Evolutionary conservation across 2,329 filamentous ascomycete genomes (phyloP).

Genomic region (Hypoxylon sp.): DNA sequence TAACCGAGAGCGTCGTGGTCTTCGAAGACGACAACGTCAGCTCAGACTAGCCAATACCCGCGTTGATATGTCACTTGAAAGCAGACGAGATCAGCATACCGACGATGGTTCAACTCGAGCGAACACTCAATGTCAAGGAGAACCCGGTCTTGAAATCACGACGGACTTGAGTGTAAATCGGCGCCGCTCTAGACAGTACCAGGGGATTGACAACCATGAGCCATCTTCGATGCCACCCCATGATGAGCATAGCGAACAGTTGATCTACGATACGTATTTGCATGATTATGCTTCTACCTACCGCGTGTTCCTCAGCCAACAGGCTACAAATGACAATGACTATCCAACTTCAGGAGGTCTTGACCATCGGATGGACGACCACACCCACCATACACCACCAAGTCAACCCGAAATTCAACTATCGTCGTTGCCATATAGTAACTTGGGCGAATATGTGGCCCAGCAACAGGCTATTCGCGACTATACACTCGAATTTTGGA

Average conservation of each 20-base stretch:
- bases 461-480: slow-evolving; percentile 11
- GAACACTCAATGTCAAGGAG: neutral
- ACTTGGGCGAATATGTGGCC: slow-evolving; percentile 11
- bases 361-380: neutral
- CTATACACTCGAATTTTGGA: slow-evolving; percentile 23
- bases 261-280: neutral
- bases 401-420: neutral
- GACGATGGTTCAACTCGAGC: neutral
- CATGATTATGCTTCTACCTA: neutral
- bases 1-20: slow-evolving; percentile 1
- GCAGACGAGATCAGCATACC: slow-evolving; percentile 2
- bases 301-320: neutral
- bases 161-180: neutral
- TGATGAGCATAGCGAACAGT: slow-evolving; percentile 1
- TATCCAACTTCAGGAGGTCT: too few relatives aligned
- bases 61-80: neutral
- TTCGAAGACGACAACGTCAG: slow-evolving; percentile 7
- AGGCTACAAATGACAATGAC: neutral
- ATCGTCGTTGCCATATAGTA: neutral
- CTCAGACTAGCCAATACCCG: neutral
- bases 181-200: neutral
- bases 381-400: neutral
- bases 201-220: neutral
- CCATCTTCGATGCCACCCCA: neutral
- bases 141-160: neutral